Conservation (phyloP, 2,329 filamentous ascomycete species). For the Botrytis medusae region DNA sequence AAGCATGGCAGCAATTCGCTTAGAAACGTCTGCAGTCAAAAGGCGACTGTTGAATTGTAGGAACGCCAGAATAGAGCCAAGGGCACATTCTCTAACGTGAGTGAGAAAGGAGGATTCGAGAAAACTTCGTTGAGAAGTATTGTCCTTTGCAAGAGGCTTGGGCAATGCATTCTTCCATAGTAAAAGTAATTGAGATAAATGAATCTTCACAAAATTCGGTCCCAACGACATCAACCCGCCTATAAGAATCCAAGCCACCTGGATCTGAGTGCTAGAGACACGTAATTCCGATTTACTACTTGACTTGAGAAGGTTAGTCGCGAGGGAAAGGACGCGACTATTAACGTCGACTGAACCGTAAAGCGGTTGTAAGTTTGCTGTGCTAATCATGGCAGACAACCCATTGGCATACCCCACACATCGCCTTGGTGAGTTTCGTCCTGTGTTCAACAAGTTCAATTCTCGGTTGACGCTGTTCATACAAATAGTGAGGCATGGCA, state of each 20-base stretch:
- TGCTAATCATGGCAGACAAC: conserved; percentile 85
- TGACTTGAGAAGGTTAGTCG: conserved; percentile 87
- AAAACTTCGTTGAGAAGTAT: conserved; percentile 77
- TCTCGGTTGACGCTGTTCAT: conserved; percentile 94
- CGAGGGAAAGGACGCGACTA: conserved; percentile 85
- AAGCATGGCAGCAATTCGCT: conserved; percentile 88
- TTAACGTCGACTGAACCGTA: conserved; percentile 97
- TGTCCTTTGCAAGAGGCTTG: conserved; percentile 90
- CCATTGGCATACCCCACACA: conserved; percentile 92
- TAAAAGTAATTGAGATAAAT: conserved; percentile 87
- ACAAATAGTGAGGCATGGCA: conserved; percentile 89
- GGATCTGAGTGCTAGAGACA: conserved; percentile 89
- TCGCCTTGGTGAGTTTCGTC: conserved; percentile 74
- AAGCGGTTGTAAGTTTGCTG: conserved; percentile 80
- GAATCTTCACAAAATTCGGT: conserved; percentile 98
- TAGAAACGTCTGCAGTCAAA: conserved; percentile 90
- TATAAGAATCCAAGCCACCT: conserved; percentile 96
- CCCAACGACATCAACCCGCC: conserved; percentile 95
- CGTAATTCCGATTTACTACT: conserved; percentile 89
- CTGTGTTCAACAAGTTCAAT: conserved; percentile 71
- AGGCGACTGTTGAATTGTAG: conserved; percentile 90
- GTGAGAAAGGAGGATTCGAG: conserved; percentile 90
- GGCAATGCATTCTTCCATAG: conserved; percentile 97
- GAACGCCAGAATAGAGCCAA: conserved; percentile 89
- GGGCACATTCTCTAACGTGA: conserved; percentile 90